These are phyloP conservation scores for Hordeum pubiflorum DNA, from an alignment of 202 grass and related monocot species.

Conservation along the genomic window DNA sequence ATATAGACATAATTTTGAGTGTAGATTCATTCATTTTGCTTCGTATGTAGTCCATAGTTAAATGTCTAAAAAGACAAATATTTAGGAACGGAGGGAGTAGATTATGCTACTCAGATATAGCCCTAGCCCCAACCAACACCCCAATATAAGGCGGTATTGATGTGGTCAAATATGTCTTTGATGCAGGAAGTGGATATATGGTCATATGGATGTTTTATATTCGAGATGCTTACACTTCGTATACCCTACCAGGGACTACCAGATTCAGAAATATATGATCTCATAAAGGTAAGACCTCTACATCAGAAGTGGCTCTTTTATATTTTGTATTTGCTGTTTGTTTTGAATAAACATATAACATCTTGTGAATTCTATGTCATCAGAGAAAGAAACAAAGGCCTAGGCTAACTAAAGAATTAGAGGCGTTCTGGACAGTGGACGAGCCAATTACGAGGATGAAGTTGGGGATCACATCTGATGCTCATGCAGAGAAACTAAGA, in stretches of 20 bases:
- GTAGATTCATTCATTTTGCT: too few species aligned
- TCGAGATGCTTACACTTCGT: slow-evolving; percentile 89
- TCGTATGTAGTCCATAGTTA: too few species aligned
- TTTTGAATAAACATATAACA: slow-evolving; percentile 11
- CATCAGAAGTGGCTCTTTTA: background rate
- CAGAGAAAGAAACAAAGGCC: slow-evolving; percentile 73
- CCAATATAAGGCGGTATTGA: background rate
- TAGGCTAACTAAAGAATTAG: slow-evolving; percentile 73
- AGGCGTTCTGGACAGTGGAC: slow-evolving; percentile 52
- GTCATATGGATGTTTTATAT: slow-evolving; percentile 92
- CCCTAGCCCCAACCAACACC: background rate
- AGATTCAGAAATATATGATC: slow-evolving; percentile 77
- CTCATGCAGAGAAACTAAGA: slow-evolving; percentile 68
- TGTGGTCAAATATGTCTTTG: background rate
- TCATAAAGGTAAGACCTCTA: slow-evolving; percentile 49
- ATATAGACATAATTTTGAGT: too few species aligned
- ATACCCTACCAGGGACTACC: slow-evolving; percentile 57
- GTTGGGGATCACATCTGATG: slow-evolving; percentile 55
- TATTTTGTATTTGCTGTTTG: slow-evolving; percentile 6
- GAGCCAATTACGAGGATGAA: slow-evolving; percentile 42
- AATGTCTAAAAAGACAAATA: too few species aligned
- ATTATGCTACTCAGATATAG: slow-evolving; percentile 14
- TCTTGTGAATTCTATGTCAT: slow-evolving; percentile 13
- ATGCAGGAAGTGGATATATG: slow-evolving; percentile 95
- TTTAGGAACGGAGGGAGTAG: too few species aligned